Evolutionary conservation across 192 early-diverging fungal species (phyloP).

Genomic region (Linnemannia exigua): DNA sequence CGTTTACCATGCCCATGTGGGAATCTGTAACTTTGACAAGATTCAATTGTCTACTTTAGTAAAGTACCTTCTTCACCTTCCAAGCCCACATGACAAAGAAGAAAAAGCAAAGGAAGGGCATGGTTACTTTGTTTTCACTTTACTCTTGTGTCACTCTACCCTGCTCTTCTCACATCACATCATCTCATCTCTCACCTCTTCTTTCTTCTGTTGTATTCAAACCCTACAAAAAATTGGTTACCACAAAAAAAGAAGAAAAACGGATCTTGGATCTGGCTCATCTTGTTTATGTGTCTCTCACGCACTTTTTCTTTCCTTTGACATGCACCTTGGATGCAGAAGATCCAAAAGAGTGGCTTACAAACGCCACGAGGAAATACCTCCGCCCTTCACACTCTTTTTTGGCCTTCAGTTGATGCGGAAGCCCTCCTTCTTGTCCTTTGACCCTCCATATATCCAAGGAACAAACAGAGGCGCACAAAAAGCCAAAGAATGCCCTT

Average conservation of each 20-base stretch:
- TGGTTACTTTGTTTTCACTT: neutral
- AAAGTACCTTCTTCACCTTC: neutral
- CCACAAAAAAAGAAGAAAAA: neutral
- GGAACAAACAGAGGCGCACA: too few species aligned
- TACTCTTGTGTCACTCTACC: conserved; percentile 1
- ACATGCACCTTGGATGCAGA: too few species aligned
- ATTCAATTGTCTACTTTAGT: conserved; percentile 2
- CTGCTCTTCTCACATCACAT: neutral
- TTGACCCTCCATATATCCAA: too few species aligned
- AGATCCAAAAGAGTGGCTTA: too few species aligned
- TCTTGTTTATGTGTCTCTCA: neutral
- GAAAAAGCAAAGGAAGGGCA: neutral
- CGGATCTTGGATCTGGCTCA: too few species aligned
- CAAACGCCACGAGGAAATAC: too few species aligned
- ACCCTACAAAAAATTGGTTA: too few species aligned
- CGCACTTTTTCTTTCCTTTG: neutral
- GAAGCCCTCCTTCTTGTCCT: too few species aligned
- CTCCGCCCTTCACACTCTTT: too few species aligned
- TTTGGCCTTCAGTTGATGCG: too few species aligned
- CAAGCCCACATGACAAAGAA: neutral
- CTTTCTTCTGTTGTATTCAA: too few species aligned
- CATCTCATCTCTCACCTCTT: conserved; percentile 9
- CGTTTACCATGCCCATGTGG: neutral
- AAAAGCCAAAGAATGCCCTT: too few species aligned
- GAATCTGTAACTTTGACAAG: conserved; percentile 3